Conservation (phyloP, 306 rosid genomes). For the Coriaria nepalensis region DNA sequence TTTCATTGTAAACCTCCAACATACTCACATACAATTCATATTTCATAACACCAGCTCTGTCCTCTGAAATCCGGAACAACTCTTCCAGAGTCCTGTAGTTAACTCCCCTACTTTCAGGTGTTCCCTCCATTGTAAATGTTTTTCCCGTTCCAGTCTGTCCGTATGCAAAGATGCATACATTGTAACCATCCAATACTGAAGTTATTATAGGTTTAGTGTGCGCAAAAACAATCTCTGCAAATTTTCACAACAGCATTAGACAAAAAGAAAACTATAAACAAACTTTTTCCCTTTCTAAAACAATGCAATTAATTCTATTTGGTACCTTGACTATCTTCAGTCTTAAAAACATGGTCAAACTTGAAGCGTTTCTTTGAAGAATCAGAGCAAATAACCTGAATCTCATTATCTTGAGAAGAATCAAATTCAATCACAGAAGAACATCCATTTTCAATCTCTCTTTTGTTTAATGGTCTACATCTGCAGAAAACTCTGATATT, state of each 20-base stretch:
- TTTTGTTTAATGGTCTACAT: constrained; percentile 70
- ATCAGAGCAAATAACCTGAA: constrained; percentile 70
- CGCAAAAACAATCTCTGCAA: constrained; percentile 63
- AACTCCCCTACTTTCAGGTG: constrained; percentile 78
- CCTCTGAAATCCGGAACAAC: constrained; percentile 54
- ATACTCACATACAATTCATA: constrained; percentile 74
- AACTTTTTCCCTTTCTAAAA: constrained; percentile 4
- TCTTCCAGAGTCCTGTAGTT: constrained; percentile 86
- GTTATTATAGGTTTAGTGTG: constrained; percentile 77
- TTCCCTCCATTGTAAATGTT: constrained; percentile 97
- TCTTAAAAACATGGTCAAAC: constrained; percentile 77
- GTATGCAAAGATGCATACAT: constrained; percentile 90
- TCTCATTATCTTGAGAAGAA: constrained; percentile 56
- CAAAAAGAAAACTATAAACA: neutral
- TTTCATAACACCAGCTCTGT: constrained; percentile 58
- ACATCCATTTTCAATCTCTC: constrained; percentile 40
- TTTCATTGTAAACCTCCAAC: constrained; percentile 96
- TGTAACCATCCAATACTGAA: constrained; percentile 90
- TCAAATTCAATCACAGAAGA: constrained; percentile 58
- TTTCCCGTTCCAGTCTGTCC: constrained; percentile 99
- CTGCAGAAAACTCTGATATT: constrained; percentile 92
- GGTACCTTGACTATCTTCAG: constrained; percentile 77
- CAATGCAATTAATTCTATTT: constrained; percentile 5
- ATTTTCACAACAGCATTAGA: constrained; percentile 4
- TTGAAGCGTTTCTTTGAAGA: constrained; percentile 81